Evolutionary conservation across 1,284 basidiomycete species (phyloP).

Genomic region (Heimioporus punctisporus): DNA sequence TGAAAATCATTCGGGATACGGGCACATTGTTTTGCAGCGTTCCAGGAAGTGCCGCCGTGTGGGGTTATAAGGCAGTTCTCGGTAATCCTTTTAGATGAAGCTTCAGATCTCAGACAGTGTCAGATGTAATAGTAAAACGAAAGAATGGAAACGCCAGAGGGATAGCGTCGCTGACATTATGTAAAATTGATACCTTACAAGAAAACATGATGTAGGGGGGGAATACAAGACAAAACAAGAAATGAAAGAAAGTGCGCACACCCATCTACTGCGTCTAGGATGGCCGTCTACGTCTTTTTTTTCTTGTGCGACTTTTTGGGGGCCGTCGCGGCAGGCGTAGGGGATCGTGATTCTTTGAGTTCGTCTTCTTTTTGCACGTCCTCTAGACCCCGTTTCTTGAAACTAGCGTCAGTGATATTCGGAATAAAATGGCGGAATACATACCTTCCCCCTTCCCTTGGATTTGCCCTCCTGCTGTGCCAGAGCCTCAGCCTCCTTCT

Average conservation of each 20-base stretch:
- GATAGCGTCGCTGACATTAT: too few species aligned
- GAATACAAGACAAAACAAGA: too few species aligned
- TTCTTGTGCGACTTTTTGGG: slow-evolving; percentile 56
- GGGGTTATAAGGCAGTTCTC: too few species aligned
- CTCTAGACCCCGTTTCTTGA: slow-evolving; percentile 67
- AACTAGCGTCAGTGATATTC: not conserved
- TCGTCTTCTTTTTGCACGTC: slow-evolving; percentile 62
- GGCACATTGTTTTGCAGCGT: too few species aligned
- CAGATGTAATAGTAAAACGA: too few species aligned
- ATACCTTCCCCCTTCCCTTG: slow-evolving; percentile 66
- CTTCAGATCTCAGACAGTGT: too few species aligned
- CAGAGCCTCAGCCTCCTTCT: slow-evolving; percentile 82
- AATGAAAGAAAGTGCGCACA: too few species aligned
- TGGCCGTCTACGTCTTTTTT: slow-evolving; percentile 44
- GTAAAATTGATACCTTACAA: not conserved
- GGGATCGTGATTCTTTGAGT: slow-evolving; percentile 55
- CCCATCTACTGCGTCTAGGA: not conserved
- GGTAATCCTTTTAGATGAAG: too few species aligned
- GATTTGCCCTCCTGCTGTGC: slow-evolving; percentile 68
- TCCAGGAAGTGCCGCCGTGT: too few species aligned
- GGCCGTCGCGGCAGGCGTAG: slow-evolving; percentile 48
- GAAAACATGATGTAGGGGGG: not conserved
- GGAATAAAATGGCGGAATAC: slow-evolving; percentile 17
- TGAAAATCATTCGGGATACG: too few species aligned
- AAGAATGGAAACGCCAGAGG: too few species aligned